These are phyloP conservation scores for Pestalotiopsis sp. DNA, from an alignment of 2,329 filamentous ascomycete species.

Conservation along the genomic window DNA sequence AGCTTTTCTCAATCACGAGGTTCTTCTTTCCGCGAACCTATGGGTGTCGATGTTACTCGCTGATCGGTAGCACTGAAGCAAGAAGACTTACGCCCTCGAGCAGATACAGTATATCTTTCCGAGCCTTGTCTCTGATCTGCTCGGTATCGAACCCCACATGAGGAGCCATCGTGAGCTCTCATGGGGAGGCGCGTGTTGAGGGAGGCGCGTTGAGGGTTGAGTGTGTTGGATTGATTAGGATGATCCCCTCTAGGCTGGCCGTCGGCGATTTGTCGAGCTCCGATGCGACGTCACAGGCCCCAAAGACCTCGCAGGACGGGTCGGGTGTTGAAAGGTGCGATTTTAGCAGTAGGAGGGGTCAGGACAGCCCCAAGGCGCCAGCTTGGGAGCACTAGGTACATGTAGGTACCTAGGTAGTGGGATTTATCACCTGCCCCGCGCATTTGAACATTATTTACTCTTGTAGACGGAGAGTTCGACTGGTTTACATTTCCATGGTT, in stretches of 20 bases:
- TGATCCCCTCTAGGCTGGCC: not conserved
- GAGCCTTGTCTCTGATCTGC: constrained; percentile 77
- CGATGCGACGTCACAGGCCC: constrained; percentile 15
- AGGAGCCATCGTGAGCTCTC: constrained; percentile 68
- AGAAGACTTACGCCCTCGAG: constrained; percentile 85
- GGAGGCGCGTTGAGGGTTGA: not conserved
- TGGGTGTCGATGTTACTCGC: constrained; percentile 19
- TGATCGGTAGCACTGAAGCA: constrained; percentile 16
- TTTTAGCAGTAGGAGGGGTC: not conserved
- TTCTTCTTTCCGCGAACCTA: constrained; percentile 99
- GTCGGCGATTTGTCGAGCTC: constrained; percentile 18
- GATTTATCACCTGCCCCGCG: no score
- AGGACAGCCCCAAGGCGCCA: not conserved
- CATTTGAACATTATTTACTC: no score
- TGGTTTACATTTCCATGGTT: no score
- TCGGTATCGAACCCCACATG: constrained; percentile 72
- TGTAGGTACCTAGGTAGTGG: no score
- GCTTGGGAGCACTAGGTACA: no score
- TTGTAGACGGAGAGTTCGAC: no score
- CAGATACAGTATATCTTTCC: constrained; percentile 85
- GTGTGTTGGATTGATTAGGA: not conserved
- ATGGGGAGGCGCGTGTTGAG: constrained; percentile 33
- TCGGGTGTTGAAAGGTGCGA: not conserved
- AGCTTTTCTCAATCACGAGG: constrained; percentile 85
- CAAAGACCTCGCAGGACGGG: not conserved